Base-by-base conservation (phyloP, 108 stramenopile species). In the Stephanodiscus minutulus region DNA sequence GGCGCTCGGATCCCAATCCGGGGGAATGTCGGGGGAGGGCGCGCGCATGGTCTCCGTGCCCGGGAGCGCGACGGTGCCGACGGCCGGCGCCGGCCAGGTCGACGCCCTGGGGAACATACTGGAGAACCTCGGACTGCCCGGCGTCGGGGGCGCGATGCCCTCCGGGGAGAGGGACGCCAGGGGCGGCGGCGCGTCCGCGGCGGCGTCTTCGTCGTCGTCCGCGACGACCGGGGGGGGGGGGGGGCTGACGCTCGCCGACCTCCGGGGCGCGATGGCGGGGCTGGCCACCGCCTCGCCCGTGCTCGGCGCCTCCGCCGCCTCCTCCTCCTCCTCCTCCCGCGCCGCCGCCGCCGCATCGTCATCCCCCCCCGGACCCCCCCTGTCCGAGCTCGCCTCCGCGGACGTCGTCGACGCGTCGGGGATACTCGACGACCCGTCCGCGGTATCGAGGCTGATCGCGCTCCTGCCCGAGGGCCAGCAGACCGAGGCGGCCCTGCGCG, bases 61-160 rank as follows among this genome's bases (percentile, higher is more conserved):
- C 33, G 80, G 80, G 24, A 60, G 49, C 28, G 49, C 62, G 13
- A 74, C 77, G 22, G 66, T 82, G 62, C 85, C 78, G 35, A 73
- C 82, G 28, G 79, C 82, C 1, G 70, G 44, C 13, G 72, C 82
- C 27, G 75, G 79, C 24, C 92, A 93, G 66, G 88, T 93, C 20
- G 92, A 93, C 78, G 90, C 92, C 1, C 62, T 93, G 31, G 82
- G 83, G 61, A 90, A 85, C 46, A 93, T 93, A 77, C 66, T 93
- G 50, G 90, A 91, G 70, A 93, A 93, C 66, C 73, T 94, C 31
- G 92, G 92, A 17, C 85, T 91, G 76, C 92, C 92, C 28, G 85
- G 49, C 18, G 64, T 72, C 1, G 61, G 62, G 3, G 74, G 67
- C 1, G 66, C 70, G 9, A 49, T 64, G 21, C 74, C 72, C 21